Base-by-base conservation (phyloP, 2,329 filamentous ascomycete species). In the Fusarium denticulatum region DNA sequence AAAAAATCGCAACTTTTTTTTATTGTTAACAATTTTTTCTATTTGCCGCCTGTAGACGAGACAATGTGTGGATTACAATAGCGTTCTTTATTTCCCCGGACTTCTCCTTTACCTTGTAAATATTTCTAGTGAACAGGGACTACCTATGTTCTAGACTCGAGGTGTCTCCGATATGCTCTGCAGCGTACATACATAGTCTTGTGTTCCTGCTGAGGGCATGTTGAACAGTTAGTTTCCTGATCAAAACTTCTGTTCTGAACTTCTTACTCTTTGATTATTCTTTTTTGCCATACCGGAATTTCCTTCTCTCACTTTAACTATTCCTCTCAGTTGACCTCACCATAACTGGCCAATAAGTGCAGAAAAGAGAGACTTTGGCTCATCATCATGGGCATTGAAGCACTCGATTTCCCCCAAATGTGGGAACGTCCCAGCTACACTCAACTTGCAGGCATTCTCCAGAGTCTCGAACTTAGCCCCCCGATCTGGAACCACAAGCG, bases 321-420 rank as follows among this genome's bases (percentile, higher is more conserved):
- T 49, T 40, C 24, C 26, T 28, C 26, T 42, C 24, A 43, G 28
- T 47, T 32, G 39, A 46, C n/a, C 20, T 57, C 24, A 39, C 43
- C 34, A 36, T 16, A 59, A 37, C 49, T 40, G 32, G 39, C 14
- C 45, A 26, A 45, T 16, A 28, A 52, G 7, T 24, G 34, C 30
- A 18, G 32, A 20, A 40, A 50, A 36, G 22, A 28, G 20, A 52
- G 10, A 42, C 22, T 34, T 37, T 8, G 50, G 28, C 42, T 64
- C 43, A 28, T 39, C 43, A 70, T 43, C 28, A 82, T 82, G 80
- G 78, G 76, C 30, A 72, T 82, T 37, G 79, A 72, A 56, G 82
- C 60, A 77, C 82, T 64, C 82, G 93, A 96, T 79, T 89, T 97
- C 32, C 94, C 95, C n/a, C 93, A 95, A 78, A 87, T 96, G 71